phyloP scores from a whole-genome alignment of 106 monocot genomes.

The Dendrobium huoshanense region DNA sequence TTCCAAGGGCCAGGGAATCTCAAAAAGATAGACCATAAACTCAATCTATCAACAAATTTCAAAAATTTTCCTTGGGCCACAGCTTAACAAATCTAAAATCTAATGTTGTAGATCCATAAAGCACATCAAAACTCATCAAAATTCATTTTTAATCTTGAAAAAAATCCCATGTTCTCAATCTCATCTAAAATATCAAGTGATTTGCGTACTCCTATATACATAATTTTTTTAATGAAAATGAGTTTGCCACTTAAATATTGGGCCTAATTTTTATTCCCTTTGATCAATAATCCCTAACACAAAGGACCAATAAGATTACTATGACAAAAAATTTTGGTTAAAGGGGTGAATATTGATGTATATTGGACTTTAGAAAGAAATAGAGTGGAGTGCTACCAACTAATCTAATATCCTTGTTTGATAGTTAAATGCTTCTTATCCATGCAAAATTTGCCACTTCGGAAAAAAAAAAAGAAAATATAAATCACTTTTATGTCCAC shows the following conservation, averaged over 20 bases:
- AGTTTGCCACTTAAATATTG: not conserved
- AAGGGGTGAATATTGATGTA: no score
- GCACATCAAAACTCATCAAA: no score
- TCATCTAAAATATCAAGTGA: not conserved
- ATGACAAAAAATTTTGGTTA: no score
- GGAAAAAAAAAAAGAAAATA: not conserved
- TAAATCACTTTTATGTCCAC: not conserved
- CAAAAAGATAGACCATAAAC: not conserved
- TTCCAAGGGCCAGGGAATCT: not conserved
- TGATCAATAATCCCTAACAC: no score
- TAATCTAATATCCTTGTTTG: not conserved
- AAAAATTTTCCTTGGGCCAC: not conserved
- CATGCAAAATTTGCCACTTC: not conserved
- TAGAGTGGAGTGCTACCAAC: no score
- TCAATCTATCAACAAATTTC: not conserved
- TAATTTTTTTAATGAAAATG: not conserved
- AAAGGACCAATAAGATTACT: no score
- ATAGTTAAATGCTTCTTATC: not conserved
- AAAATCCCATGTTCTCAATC: not conserved
- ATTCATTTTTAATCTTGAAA: no score
- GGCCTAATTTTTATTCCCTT: no score
- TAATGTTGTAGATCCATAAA: not conserved
- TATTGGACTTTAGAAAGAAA: no score
- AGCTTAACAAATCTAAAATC: not conserved
- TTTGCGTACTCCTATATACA: not conserved